These are phyloP conservation scores for Cytospora piceicola DNA, from an alignment of 2,329 filamentous ascomycete species.

Conservation along the genomic window DNA sequence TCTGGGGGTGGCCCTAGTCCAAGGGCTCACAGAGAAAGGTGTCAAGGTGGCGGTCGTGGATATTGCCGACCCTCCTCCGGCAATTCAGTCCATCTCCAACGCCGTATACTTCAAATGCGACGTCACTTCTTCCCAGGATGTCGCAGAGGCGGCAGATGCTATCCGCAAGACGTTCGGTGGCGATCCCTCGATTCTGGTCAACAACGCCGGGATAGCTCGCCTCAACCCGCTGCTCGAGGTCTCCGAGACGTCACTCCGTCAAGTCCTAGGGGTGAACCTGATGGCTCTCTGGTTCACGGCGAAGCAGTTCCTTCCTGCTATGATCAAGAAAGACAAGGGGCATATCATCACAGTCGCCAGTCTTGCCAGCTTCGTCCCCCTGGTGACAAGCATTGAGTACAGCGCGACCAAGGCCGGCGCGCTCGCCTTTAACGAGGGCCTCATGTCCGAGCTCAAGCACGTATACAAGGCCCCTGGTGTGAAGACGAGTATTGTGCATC, in stretches of 20 bases:
- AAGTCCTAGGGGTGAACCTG: constrained; percentile 23
- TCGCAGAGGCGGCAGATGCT: constrained; percentile 46
- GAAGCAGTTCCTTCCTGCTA: constrained; percentile 60
- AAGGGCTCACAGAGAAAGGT: constrained; percentile 41
- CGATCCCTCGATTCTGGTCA: constrained; percentile 61
- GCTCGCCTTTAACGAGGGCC: constrained; percentile 61
- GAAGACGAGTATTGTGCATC: constrained; percentile 53
- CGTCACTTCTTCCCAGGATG: constrained; percentile 50
- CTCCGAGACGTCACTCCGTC: constrained; percentile 48
- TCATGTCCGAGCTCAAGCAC: constrained; percentile 51
- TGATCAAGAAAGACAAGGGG: constrained; percentile 61
- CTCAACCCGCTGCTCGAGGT: constrained; percentile 56
- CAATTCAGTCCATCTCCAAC: constrained; percentile 21
- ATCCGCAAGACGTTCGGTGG: constrained; percentile 41
- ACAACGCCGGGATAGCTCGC: constrained; percentile 60
- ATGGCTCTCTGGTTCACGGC: constrained; percentile 51
- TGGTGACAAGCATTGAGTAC: constrained; percentile 63
- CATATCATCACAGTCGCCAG: constrained; percentile 64
- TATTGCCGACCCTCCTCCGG: constrained; percentile 38
- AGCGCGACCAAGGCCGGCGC: constrained; percentile 59
- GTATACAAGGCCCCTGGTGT: constrained; percentile 58
- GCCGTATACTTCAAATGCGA: constrained; percentile 49
- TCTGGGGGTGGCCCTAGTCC: constrained; percentile 43
- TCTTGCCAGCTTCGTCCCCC: constrained; percentile 55
- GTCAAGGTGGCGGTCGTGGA: constrained; percentile 45